Evolutionary conservation across 129 eudicot species (phyloP), one percentile per base, ranked within the genome.

Genomic region (Chrysanthemum seticuspe): DNA sequence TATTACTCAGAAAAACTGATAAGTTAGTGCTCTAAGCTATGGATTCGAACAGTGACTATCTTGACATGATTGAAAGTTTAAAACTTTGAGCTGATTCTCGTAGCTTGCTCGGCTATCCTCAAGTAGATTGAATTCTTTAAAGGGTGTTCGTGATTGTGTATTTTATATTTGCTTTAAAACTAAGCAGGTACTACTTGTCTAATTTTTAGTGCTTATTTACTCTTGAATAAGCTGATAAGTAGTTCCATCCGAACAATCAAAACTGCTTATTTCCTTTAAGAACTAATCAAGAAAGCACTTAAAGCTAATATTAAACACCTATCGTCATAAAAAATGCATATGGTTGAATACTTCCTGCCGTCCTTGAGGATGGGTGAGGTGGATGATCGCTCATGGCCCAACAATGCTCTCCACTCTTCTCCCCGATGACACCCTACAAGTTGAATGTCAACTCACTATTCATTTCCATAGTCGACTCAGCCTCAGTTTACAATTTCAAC

Each of bases 321-420:
- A 2, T 31, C 36, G 4, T 31, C 36, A 31, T 31, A 31, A 31
- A 31, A 31, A 31, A 31, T 31, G 29, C 29, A 27, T 27, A 27
- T 27, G 3, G 29, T 27, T 27, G 29, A 27, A 27, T 27, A 27
- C 29, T 27, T 27, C 29, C 3, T 27, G 29, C 29, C 29, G 29
- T 27, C 29, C 29, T 27, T 27, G 29, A 27, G 29, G 29, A 1
- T 27, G 29, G 29, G 29, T 3, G 29, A 27, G 29, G 3, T 27
- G 29, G 29, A 3, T 1, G 29, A 27, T 27, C 29, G 29, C 10
- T 58, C 61, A 10, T 73, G 82, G 5, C 60, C 85, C 52, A 78
- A 82, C 78, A 88, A 4, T 89, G 96, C 51, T 76, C 91, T n/a
- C n/a, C n/a, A n/a, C n/a, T n/a, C n/a, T n/a, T n/a, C n/a, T 2